Evolutionary conservation across 2,329 filamentous ascomycete genomes (phyloP).

Genomic region (Juglanconis oblonga): DNA sequence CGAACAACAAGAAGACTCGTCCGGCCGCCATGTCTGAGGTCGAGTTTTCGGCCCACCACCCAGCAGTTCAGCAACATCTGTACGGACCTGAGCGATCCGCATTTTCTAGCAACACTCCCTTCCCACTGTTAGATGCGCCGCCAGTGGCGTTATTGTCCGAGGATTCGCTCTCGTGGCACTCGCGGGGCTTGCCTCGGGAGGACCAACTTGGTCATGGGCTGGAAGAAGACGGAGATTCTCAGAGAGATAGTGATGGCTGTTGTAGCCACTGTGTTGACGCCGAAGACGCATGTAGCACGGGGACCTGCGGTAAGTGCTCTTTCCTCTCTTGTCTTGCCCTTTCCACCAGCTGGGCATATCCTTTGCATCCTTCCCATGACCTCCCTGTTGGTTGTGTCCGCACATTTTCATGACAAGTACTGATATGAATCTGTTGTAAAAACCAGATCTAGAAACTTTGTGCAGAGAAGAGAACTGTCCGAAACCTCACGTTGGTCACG

Average conservation of each 20-base stretch:
- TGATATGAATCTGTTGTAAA: background rate
- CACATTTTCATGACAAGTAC: slow-evolving; percentile 19
- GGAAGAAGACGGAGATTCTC: slow-evolving; percentile 8
- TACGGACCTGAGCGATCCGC: background rate
- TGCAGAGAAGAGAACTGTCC: slow-evolving; percentile 21
- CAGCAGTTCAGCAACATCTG: too few species aligned
- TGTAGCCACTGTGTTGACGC: slow-evolving; percentile 16
- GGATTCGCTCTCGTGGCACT: too few species aligned
- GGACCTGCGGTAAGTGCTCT: slow-evolving; percentile 9
- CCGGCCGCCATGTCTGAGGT: background rate
- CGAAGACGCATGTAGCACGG: slow-evolving; percentile 15
- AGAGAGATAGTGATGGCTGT: slow-evolving; percentile 4
- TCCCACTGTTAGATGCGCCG: background rate
- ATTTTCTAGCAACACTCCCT: background rate
- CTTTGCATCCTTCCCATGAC: background rate
- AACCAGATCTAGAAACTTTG: slow-evolving; percentile 24
- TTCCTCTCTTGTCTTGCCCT: background rate
- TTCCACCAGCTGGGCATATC: background rate
- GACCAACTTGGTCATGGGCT: background rate
- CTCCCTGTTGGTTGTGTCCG: background rate
- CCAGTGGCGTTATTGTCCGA: background rate
- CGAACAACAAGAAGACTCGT: background rate
- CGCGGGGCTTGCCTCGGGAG: background rate
- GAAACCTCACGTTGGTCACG: slow-evolving; percentile 24
- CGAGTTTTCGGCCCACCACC: background rate